Evolutionary conservation across 2,329 filamentous ascomycete species (phyloP).

Genomic region (Xylaria sp.): DNA sequence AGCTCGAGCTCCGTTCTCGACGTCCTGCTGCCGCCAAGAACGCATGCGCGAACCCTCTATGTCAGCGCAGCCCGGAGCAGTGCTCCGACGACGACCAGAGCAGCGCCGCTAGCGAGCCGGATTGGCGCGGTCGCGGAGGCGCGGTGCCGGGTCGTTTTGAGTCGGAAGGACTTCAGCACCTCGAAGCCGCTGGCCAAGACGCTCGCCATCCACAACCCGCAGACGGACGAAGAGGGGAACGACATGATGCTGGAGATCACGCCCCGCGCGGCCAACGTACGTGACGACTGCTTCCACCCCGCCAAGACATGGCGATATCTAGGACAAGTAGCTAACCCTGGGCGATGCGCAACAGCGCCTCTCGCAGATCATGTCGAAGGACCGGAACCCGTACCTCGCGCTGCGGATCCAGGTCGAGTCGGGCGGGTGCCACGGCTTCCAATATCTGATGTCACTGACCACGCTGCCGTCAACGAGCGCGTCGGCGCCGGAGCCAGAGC

Average conservation of each 20-base stretch:
- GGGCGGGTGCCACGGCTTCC: constrained; percentile 96
- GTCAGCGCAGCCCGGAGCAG: constrained; percentile 38
- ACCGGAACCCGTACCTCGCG: constrained; percentile 77
- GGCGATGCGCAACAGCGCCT: constrained; percentile 61
- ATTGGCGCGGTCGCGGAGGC: neutral
- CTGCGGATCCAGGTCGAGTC: constrained; percentile 92
- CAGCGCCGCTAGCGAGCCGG: constrained; percentile 21
- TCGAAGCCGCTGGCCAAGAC: too few relatives aligned
- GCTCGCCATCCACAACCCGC: constrained; percentile 70
- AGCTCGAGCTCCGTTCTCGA: constrained; percentile 44
- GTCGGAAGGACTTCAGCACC: too few relatives aligned
- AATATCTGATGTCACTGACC: constrained; percentile 91
- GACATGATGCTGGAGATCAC: constrained; percentile 85
- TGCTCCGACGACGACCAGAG: neutral
- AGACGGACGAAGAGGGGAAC: constrained; percentile 82
- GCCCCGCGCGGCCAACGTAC: constrained; percentile 77
- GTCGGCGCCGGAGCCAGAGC: neutral
- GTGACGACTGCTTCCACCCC: constrained; percentile 30
- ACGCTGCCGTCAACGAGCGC: constrained; percentile 53
- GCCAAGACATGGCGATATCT: neutral
- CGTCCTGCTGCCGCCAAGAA: constrained; percentile 37
- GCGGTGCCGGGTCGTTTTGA: neutral
- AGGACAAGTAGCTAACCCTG: constrained; percentile 6
- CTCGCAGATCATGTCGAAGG: constrained; percentile 74
- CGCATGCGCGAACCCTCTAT: constrained; percentile 32